These are phyloP conservation scores for Boeremia exigua DNA, from an alignment of 2,329 filamentous ascomycete species.

Conservation along the genomic window DNA sequence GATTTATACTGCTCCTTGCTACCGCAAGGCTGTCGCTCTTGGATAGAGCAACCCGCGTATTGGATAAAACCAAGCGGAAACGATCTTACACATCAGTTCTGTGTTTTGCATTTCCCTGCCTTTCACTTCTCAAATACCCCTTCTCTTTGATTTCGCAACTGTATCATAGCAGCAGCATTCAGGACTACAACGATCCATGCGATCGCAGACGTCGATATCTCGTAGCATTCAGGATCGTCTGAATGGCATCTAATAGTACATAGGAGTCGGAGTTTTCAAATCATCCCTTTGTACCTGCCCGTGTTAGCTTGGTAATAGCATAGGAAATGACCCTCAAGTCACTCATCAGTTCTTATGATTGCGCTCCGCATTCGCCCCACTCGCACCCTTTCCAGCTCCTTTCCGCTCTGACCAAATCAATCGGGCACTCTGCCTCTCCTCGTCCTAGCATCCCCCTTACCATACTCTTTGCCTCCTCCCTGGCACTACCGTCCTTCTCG, in stretches of 20 bases:
- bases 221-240: conserved; percentile 5
- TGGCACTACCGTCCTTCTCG: conserved; percentile 2
- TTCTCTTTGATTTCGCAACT: conserved; percentile 17
- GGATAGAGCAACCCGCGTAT: background rate
- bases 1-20: conserved; percentile 14
- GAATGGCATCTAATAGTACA: conserved; percentile 15
- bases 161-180: conserved; percentile 17
- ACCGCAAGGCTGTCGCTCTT: background rate
- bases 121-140: conserved; percentile 23
- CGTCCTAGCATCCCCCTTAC: conserved; percentile 6
- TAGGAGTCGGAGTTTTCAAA: conserved; percentile 12
- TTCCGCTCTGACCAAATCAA: conserved; percentile 10
- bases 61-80: background rate
- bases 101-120: conserved; percentile 5
- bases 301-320: background rate
- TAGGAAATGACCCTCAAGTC: background rate
- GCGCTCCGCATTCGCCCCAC: conserved; percentile 19
- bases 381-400: conserved; percentile 19
- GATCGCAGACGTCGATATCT: conserved; percentile 3
- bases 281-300: background rate
- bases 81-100: background rate
- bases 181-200: background rate
- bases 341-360: conserved; percentile 16
- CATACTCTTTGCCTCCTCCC: background rate
- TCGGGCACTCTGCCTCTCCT: conserved; percentile 6